Conservation (phyloP, 192 early-diverging fungal genomes). For the Entomortierella chlamydospora region DNA sequence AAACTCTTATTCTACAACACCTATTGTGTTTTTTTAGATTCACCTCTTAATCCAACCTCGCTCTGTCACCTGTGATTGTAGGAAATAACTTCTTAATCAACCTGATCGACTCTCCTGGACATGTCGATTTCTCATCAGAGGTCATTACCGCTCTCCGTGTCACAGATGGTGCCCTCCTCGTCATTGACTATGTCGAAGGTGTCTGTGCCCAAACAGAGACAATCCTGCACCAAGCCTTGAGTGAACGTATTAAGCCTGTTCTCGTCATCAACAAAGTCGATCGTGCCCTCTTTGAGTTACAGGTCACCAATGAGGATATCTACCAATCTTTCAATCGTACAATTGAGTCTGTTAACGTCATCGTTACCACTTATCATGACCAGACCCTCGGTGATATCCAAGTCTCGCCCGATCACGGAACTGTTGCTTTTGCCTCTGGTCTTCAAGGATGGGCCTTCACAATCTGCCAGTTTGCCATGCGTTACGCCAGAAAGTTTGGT, state of each 20-base stretch:
- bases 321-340: conserved; percentile 94
- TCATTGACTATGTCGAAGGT: conserved; percentile 98
- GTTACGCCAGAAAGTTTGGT: conserved; percentile 99
- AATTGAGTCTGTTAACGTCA: conserved; percentile 98
- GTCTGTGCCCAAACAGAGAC: conserved; percentile 99
- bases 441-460: conserved; percentile 99
- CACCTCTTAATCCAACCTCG: too few species aligned
- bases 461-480: conserved; percentile 95
- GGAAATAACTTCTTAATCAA: conserved; percentile 96
- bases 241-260: conserved; percentile 97
- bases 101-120: conserved; percentile 99
- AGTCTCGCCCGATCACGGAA: conserved; percentile 95
- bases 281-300: conserved; percentile 96
- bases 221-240: conserved; percentile 97
- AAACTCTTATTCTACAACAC: too few species aligned
- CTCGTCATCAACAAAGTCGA: conserved; percentile 99
- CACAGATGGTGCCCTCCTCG: conserved; percentile 98
- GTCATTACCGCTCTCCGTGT: conserved; percentile 99
- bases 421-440: conserved; percentile 98
- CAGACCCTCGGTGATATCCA: conserved; percentile 88
- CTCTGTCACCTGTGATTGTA: conserved; percentile 15
- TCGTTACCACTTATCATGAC: conserved; percentile 95
- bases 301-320: conserved; percentile 95
- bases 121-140: conserved; percentile 99
- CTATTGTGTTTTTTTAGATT: too few species aligned